Conservation (phyloP, 1,139 yeast genomes). For the Saccharomyces hybrid region DNA sequence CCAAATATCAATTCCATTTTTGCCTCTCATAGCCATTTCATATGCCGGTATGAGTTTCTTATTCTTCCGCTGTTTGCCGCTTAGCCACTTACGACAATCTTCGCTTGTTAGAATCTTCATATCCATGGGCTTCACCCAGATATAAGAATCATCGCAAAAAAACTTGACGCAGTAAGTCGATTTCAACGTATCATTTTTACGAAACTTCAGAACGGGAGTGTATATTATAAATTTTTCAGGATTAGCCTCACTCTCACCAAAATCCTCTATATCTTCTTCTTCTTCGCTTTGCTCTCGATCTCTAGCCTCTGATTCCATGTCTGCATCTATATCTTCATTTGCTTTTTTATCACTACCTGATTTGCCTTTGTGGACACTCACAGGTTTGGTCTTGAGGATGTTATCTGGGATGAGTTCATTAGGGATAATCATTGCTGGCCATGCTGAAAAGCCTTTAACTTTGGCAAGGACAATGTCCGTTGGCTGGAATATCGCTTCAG, state of each 20-base stretch:
- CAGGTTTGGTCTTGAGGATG: conserved; percentile 42
- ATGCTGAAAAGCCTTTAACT: conserved; percentile 69
- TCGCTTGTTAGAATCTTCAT: conserved; percentile 15
- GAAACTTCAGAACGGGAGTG: conserved; percentile 22
- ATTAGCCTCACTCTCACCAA: not conserved
- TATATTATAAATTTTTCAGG: conserved; percentile 23
- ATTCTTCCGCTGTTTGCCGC: conserved; percentile 15
- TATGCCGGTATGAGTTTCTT: conserved; percentile 27
- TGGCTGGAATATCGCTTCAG: conserved; percentile 23
- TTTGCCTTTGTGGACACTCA: conserved; percentile 11
- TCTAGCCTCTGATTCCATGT: conserved; percentile 7
- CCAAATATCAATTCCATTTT: conserved; percentile 26
- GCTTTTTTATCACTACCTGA: not conserved
- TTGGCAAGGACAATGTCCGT: conserved; percentile 54
- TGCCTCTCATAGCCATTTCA: conserved; percentile 25
- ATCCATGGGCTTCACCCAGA: conserved; percentile 27
- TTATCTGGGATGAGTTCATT: conserved; percentile 47
- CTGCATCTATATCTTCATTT: conserved; percentile 6
- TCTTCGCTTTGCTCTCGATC: conserved; percentile 19
- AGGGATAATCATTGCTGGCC: conserved; percentile 78
- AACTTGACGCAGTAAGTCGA: conserved; percentile 29
- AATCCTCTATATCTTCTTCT: conserved; percentile 16
- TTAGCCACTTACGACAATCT: conserved; percentile 24
- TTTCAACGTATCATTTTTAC: conserved; percentile 16
- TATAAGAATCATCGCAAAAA: conserved; percentile 29